Evolutionary conservation across 108 stramenopile species (phyloP).

Genomic region (Fistulifera pelliculosa): DNA sequence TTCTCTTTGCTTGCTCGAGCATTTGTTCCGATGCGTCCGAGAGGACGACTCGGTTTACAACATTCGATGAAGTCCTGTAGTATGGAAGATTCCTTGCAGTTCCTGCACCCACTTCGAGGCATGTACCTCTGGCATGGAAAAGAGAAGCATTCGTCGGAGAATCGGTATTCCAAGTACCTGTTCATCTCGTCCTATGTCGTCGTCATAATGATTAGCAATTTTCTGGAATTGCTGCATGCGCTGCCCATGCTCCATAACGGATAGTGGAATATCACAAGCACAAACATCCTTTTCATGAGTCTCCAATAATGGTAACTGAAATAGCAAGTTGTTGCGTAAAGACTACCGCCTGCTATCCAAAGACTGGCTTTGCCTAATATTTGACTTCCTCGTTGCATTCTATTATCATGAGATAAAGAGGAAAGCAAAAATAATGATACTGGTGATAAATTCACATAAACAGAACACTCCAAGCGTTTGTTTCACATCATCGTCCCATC

Average conservation of each 20-base stretch:
- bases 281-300: slow-evolving; percentile 11
- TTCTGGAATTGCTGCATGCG: slow-evolving; percentile 53
- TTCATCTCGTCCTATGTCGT: slow-evolving; percentile 64
- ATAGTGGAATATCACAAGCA: slow-evolving; percentile 14
- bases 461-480: too few species aligned
- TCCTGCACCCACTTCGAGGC: slow-evolving; percentile 84
- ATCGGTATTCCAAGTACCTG: slow-evolving; percentile 68
- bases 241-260: slow-evolving; percentile 40
- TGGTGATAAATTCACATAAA: too few species aligned
- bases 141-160: slow-evolving; percentile 61
- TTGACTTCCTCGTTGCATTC: too few species aligned
- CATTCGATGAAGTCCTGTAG: slow-evolving; percentile 35
- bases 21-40: slow-evolving; percentile 74
- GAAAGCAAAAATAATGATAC: too few species aligned
- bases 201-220: slow-evolving; percentile 63
- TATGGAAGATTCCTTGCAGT: slow-evolving; percentile 75
- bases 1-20: slow-evolving; percentile 62
- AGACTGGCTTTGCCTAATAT: too few species aligned
- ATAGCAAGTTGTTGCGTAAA: slow-evolving; percentile 22
- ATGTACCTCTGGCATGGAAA: slow-evolving; percentile 65
- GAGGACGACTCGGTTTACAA: slow-evolving; percentile 52
- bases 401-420: too few species aligned
- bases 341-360: slow-evolving; percentile 9
- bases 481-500: too few species aligned
- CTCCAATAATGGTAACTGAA: slow-evolving; percentile 20